phyloP scores from a whole-genome alignment of 768 basidiomycete genomes.

The Crucibulum laeve region DNA sequence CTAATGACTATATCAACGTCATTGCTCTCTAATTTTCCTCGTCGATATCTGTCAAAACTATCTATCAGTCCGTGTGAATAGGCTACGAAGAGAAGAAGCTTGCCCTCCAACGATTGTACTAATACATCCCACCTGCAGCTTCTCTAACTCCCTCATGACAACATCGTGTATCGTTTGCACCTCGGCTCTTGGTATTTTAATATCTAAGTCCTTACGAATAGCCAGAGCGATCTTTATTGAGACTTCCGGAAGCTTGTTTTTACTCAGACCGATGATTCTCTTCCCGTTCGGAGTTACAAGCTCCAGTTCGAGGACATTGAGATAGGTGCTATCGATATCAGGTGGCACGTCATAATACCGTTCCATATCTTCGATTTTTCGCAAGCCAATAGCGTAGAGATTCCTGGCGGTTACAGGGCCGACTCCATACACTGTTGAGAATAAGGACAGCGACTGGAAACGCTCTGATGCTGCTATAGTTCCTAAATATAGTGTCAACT shows the following conservation, averaged over 20 bases:
- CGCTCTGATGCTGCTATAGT: constrained; percentile 43
- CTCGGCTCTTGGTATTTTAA: constrained; percentile 63
- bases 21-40: constrained; percentile 77
- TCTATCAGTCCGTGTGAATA: neutral
- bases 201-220: constrained; percentile 51
- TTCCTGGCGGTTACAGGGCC: constrained; percentile 66
- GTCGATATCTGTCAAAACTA: constrained; percentile 56
- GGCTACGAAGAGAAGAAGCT: constrained; percentile 14
- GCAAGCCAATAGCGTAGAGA: constrained; percentile 61
- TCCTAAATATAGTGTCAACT: constrained; percentile 46
- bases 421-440: constrained; percentile 68
- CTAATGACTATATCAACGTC: constrained; percentile 91
- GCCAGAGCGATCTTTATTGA: constrained; percentile 57
- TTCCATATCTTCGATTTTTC: constrained; percentile 67
- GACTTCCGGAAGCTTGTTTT: constrained; percentile 20
- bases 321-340: constrained; percentile 9
- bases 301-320: constrained; percentile 12
- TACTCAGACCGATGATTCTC: constrained; percentile 9
- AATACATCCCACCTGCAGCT: constrained; percentile 60
- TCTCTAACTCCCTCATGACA: constrained; percentile 63
- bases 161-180: constrained; percentile 71
- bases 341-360: constrained; percentile 51
- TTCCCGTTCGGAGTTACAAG: constrained; percentile 30
- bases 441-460: constrained; percentile 51
- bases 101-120: constrained; percentile 83